Base-by-base conservation (phyloP, 225 moss, liverwort and hornwort genomes). In the Climacium dendroides region DNA sequence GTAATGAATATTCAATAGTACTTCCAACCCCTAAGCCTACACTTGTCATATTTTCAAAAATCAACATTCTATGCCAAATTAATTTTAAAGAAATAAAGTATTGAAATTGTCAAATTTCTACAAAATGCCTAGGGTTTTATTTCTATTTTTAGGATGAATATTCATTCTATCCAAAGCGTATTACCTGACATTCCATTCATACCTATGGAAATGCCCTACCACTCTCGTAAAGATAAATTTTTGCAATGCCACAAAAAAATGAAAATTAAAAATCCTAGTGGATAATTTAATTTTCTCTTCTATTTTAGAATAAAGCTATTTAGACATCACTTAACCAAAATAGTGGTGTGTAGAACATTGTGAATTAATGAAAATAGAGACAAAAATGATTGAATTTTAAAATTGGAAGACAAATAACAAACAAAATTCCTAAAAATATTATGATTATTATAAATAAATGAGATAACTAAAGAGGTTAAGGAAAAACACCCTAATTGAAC, bases 231-330 rank as follows among this genome's bases (percentile, higher is more conserved):
- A 35, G 37, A n/a, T n/a, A 66, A 37, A 6, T 12, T 22, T 37
- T 66, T 67, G 67, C 22, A 37, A 67, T n/a, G 4, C 12, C 2
- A 4, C 1, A 0, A 67, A 37, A 13, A n/a, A 20, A 66, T 22
- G 7, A 4, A 65, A 66, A 67, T 37, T 12, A 13, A 23, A 67
- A 67, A 37, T 23, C 12, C 23, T 37, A 23, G 4, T 67, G 0
- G 5, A 0, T 11, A 37, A 22, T 7, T 22, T 66, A 5, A 9
- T 22, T n/a, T n/a, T n/a, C 0, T 35, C 1, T 22, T 22, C 1
- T 37, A 15, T 70, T 8, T 25, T 8, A 14, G 11, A n/a, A 41
- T 0, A 4, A n/a, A 11, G 20, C 5, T 11, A 11, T 35, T 66
- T 65, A 19, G 65, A 35, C 6, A 65, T 65, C 11, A 35, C 11